Conservation (phyloP, 2,329 filamentous ascomycete genomes). For the Chaetomiaceae sp. region DNA sequence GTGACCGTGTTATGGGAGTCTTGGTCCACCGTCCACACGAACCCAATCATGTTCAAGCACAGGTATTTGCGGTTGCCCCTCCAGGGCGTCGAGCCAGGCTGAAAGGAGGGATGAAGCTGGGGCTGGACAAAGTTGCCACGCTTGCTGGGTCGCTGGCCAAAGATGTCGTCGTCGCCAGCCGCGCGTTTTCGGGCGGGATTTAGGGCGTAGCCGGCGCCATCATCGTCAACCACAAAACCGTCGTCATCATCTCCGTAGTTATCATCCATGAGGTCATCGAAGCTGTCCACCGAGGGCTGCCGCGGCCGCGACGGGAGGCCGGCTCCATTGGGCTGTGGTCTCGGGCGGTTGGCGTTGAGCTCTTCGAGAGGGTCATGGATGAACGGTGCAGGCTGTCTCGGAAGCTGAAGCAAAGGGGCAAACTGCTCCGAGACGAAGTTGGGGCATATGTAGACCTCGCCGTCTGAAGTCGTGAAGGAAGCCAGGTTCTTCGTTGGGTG, state of each 20-base stretch:
- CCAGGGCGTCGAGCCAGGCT: slow-evolving; percentile 94
- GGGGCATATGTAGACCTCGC: slow-evolving; percentile 86
- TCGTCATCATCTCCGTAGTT: slow-evolving; percentile 40
- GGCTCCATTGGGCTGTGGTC: slow-evolving; percentile 49
- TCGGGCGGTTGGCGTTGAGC: slow-evolving; percentile 57
- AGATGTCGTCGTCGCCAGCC: slow-evolving; percentile 47
- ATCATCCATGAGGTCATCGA: slow-evolving; percentile 73
- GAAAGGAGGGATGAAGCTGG: slow-evolving; percentile 75
- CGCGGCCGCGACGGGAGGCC: slow-evolving; percentile 50
- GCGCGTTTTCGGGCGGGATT: slow-evolving; percentile 46
- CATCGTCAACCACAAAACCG: slow-evolving; percentile 90
- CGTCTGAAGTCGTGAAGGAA: slow-evolving; percentile 87
- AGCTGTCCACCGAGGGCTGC: slow-evolving; percentile 62
- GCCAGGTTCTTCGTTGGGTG: slow-evolving; percentile 83
- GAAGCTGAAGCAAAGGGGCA: slow-evolving; percentile 48
- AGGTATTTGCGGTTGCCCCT: slow-evolving; percentile 89
- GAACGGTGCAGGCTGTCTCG: slow-evolving; percentile 71
- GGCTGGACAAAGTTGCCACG: slow-evolving; percentile 49
- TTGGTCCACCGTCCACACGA: slow-evolving; percentile 96
- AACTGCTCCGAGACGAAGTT: slow-evolving; percentile 59
- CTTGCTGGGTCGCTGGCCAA: slow-evolving; percentile 41
- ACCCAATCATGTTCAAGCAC: slow-evolving; percentile 86
- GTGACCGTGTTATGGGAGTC: slow-evolving; percentile 90
- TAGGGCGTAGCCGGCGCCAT: slow-evolving; percentile 80
- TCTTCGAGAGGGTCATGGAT: slow-evolving; percentile 74